phyloP scores from a whole-genome alignment of 352 stramenopile species.

The Hyaloperonospora arabidopsidis region DNA sequence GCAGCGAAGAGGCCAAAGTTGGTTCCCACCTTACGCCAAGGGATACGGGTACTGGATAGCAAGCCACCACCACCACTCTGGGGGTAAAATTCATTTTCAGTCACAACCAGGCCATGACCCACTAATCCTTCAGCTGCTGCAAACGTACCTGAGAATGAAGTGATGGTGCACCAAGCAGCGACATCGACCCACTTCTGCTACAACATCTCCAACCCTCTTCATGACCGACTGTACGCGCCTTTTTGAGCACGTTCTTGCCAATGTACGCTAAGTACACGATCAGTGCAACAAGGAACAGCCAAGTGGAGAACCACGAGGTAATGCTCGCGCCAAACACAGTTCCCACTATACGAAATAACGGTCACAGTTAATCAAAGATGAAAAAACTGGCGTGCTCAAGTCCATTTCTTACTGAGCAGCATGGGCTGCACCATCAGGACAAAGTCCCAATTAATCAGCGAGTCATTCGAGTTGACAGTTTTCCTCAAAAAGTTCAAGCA shows the following conservation, averaged over 20 bases:
- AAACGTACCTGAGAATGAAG: conserved; percentile 22
- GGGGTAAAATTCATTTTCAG: neutral
- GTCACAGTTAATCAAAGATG: neutral
- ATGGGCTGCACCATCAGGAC: conserved; percentile 92
- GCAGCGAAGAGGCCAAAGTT: conserved; percentile 73
- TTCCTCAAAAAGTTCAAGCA: conserved; percentile 33
- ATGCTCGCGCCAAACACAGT: conserved; percentile 65
- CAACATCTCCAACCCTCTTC: conserved; percentile 59
- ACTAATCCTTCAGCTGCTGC: neutral
- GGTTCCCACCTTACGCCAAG: conserved; percentile 55
- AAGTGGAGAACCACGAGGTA: conserved; percentile 83
- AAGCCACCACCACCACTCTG: conserved; percentile 26
- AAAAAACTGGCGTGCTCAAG: neutral
- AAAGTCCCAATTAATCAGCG: conserved; percentile 91
- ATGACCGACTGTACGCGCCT: conserved; percentile 68
- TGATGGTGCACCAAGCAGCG: conserved; percentile 26
- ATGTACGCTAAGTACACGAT: conserved; percentile 79
- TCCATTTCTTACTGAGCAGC: conserved; percentile 27
- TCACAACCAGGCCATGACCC: neutral
- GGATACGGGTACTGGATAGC: conserved; percentile 29
- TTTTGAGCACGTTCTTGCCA: conserved; percentile 61
- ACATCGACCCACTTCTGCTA: conserved; percentile 22
- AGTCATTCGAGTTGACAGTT: conserved; percentile 29
- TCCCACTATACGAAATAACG: conserved; percentile 22
- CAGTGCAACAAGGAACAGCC: conserved; percentile 66